These are phyloP conservation scores for Pseudocercospora ulei DNA, from an alignment of 2,329 filamentous ascomycete genomes.

Conservation along the genomic window DNA sequence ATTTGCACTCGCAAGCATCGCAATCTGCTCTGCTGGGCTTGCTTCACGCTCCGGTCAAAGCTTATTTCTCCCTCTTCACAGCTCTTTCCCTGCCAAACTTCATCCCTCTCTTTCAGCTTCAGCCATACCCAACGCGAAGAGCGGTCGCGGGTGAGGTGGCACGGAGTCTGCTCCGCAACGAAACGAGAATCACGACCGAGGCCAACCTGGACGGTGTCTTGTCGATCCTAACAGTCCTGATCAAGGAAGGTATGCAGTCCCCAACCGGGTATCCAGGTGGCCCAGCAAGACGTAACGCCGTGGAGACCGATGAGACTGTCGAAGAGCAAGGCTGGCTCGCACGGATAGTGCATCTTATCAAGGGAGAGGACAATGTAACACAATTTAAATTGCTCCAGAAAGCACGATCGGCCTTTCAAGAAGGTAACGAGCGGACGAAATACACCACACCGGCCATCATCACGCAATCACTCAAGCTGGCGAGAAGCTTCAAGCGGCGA, in stretches of 20 bases:
- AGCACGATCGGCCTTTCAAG: conserved; percentile 72
- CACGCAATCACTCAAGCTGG: conserved; percentile 80
- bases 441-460: conserved; percentile 91
- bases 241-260: conserved; percentile 77
- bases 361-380: conserved; percentile 76
- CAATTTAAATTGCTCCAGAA: conserved; percentile 85
- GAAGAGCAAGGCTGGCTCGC: conserved; percentile 98
- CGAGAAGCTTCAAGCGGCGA: conserved; percentile 74
- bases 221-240: conserved; percentile 78
- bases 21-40: conserved; percentile 84
- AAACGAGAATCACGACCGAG: conserved; percentile 65
- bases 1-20: conserved; percentile 75
- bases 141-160: conserved; percentile 85
- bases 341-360: conserved; percentile 77
- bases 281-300: conserved; percentile 59
- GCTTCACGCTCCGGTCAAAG: conserved; percentile 78
- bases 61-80: conserved; percentile 92
- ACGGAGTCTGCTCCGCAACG: conserved; percentile 69
- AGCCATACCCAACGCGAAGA: conserved; percentile 84
- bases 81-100: conserved; percentile 86
- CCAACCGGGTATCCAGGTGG: conserved; percentile 76
- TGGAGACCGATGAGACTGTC: conserved; percentile 92
- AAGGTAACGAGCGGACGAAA: conserved; percentile 89
- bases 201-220: conserved; percentile 80
- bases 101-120: conserved; percentile 76